Conservation (phyloP, 2,329 filamentous ascomycete genomes). For the Zalaria obscura region DNA sequence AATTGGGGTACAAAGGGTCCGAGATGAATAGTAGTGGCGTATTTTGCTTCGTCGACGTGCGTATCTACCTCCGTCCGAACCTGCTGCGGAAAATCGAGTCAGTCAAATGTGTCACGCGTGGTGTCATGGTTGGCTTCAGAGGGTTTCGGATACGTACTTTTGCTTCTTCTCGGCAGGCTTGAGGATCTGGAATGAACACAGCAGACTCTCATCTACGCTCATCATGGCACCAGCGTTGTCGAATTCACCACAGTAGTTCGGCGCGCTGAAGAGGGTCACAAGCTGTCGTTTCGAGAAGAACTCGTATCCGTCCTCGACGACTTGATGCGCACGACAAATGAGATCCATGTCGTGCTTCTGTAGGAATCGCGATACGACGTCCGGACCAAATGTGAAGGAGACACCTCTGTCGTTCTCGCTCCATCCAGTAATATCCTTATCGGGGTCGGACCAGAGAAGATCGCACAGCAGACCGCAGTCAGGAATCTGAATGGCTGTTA, state of each 20-base stretch:
- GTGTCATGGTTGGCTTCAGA: background rate
- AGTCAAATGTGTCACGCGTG: background rate
- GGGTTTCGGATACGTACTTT: constrained; percentile 59
- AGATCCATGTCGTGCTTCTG: constrained; percentile 99
- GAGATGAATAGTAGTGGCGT: background rate
- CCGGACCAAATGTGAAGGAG: constrained; percentile 94
- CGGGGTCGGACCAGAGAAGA: constrained; percentile 94
- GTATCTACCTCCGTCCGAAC: constrained; percentile 8
- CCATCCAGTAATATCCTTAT: constrained; percentile 99
- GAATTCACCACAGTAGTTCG: constrained; percentile 99
- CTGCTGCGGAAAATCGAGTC: constrained; percentile 5
- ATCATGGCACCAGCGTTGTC: constrained; percentile 99
- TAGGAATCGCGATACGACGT: constrained; percentile 92
- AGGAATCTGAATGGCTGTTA: constrained; percentile 56
- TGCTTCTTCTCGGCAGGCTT: constrained; percentile 99
- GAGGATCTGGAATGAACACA: constrained; percentile 99
- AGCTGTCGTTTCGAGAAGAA: constrained; percentile 98
- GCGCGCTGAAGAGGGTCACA: constrained; percentile 93
- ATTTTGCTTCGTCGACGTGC: background rate
- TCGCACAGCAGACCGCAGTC: constrained; percentile 96
- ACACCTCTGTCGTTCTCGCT: constrained; percentile 98
- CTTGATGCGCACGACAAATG: constrained; percentile 96
- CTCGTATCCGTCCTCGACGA: constrained; percentile 97
- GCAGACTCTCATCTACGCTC: constrained; percentile 95
- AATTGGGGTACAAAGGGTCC: background rate